phyloP scores from a whole-genome alignment of 371 early-diverging fungal genomes.

The Basidiobolus meristosporus region DNA sequence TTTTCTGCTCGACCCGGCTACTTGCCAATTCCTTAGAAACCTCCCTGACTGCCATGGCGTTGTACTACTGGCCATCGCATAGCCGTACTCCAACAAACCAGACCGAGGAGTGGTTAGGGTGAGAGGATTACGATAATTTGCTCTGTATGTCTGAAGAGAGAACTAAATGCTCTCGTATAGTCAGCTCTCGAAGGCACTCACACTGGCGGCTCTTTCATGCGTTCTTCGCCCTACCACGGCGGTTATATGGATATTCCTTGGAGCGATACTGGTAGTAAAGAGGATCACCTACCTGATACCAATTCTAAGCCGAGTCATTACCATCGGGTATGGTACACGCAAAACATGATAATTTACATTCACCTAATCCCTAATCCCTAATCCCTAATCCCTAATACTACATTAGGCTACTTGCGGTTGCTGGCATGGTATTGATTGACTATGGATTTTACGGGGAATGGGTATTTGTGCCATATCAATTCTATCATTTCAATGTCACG shows the following conservation, averaged over 20 bases:
- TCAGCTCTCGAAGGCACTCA: conserved; percentile 21
- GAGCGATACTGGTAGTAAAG: conserved; percentile 20
- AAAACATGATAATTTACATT: too few species aligned
- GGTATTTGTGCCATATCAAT: conserved; percentile 50
- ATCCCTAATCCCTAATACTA: too few species aligned
- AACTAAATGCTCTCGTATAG: conserved; percentile 6
- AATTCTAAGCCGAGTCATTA: too few species aligned
- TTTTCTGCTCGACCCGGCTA: conserved; percentile 49
- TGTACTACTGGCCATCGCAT: conserved; percentile 58
- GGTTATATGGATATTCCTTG: conserved; percentile 60
- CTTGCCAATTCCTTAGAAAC: conserved; percentile 55
- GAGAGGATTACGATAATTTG: too few species aligned
- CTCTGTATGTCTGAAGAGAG: too few species aligned
- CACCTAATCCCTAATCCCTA: too few species aligned
- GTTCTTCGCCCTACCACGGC: conserved; percentile 73
- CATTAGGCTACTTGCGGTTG: conserved; percentile 16
- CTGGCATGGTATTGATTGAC: conserved; percentile 33
- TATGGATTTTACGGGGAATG: conserved; percentile 24
- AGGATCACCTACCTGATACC: too few species aligned
- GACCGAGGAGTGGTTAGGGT: too few species aligned
- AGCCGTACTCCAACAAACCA: too few species aligned
- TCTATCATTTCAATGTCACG: conserved; percentile 59
- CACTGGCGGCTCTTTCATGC: conserved; percentile 53
- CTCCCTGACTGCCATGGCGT: conserved; percentile 32
- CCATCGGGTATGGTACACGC: too few species aligned